Conservation (phyloP, 139 green algal species). For the Zygnema circumcarinatum region DNA sequence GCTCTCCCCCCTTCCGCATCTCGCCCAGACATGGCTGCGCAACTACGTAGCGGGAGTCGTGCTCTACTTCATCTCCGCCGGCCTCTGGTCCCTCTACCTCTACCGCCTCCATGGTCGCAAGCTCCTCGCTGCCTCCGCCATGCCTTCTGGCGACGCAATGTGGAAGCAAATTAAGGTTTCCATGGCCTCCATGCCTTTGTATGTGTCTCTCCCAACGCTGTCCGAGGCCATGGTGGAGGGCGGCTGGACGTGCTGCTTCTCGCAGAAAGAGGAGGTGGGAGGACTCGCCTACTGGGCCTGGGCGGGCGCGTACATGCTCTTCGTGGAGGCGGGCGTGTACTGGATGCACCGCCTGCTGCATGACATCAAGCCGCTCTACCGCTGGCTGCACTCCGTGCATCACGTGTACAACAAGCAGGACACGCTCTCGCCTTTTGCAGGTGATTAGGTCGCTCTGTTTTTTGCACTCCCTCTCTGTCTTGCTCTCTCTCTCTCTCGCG, state of each 20-base stretch:
- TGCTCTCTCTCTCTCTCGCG: neutral
- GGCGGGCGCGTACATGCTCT: conserved; percentile 87
- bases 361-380: conserved; percentile 75
- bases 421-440: conserved; percentile 91
- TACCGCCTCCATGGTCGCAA: neutral
- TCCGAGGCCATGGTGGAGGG: conserved; percentile 80
- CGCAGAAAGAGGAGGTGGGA: conserved; percentile 76
- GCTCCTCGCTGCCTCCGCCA: neutral
- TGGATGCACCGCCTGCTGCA: conserved; percentile 92
- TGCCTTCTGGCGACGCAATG: conserved; percentile 52
- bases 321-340: conserved; percentile 94
- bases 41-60: conserved; percentile 75
- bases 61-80: conserved; percentile 73
- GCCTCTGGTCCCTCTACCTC: conserved; percentile 17
- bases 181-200: conserved; percentile 81
- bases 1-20: conserved; percentile 61
- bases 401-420: conserved; percentile 99
- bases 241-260: conserved; percentile 85
- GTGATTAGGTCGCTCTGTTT: conserved; percentile 35
- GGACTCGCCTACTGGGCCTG: conserved; percentile 72
- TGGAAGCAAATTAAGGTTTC: conserved; percentile 76
- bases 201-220: conserved; percentile 80
- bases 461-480: neutral
- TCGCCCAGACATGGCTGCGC: conserved; percentile 80
- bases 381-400: conserved; percentile 82